Evolutionary conservation across 2,329 filamentous ascomycete species (phyloP).

Genomic region (Paecilomyces fulvus): DNA sequence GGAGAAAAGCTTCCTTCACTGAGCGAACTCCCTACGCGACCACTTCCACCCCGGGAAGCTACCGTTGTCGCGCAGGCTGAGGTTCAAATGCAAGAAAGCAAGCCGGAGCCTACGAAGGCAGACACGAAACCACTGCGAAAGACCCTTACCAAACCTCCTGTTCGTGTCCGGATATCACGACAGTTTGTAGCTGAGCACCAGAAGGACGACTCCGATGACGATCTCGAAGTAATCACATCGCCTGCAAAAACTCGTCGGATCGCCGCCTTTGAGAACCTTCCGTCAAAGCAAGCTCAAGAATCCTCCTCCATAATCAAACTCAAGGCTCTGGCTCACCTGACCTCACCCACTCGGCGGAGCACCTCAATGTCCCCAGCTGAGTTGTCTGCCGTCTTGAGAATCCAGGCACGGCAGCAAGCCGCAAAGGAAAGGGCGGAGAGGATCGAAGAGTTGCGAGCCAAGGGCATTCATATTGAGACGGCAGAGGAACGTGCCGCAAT

Average conservation of each 20-base stretch:
- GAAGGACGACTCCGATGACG: conserved; percentile 40
- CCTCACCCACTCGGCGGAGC: conserved; percentile 47
- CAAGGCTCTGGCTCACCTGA: conserved; percentile 65
- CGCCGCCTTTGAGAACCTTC: conserved; percentile 62
- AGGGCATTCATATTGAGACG: conserved; percentile 74
- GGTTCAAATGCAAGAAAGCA: neutral
- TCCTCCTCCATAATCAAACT: conserved; percentile 54
- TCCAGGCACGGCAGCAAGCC: conserved; percentile 71
- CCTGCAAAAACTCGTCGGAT: conserved; percentile 35
- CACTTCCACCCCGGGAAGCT: conserved; percentile 7
- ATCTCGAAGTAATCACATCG: conserved; percentile 54
- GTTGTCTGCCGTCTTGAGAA: conserved; percentile 59
- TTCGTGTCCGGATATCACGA: conserved; percentile 35
- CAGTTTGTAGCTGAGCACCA: conserved; percentile 26
- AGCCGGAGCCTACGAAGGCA: conserved; percentile 12
- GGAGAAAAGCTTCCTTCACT: conserved; percentile 32
- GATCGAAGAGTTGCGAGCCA: conserved; percentile 66
- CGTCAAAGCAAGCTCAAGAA: conserved; percentile 55
- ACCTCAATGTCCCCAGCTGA: conserved; percentile 58
- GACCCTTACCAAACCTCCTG: conserved; percentile 19
- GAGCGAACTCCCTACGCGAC: conserved; percentile 24
- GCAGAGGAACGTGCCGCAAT: conserved; percentile 78
- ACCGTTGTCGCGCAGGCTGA: conserved; percentile 2
- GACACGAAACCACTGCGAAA: conserved; percentile 22
- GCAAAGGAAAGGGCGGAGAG: conserved; percentile 66